Base-by-base conservation (phyloP, 768 basidiomycete genomes). In the Lentinula guzmanii region DNA sequence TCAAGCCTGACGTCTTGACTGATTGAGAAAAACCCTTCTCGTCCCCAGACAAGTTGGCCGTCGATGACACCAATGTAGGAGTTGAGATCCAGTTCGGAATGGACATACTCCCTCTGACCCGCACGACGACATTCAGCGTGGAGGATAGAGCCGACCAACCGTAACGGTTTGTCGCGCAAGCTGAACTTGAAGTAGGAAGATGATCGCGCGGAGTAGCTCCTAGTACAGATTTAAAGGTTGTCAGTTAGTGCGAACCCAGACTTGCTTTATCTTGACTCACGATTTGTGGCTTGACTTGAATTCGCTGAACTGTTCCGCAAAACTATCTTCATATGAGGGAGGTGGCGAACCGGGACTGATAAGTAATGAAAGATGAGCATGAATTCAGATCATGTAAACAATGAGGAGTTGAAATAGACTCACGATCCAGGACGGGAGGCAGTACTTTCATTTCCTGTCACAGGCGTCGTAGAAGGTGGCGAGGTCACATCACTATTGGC, bases 41-140 rank as follows among this genome's bases (percentile, higher is more conserved):
- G 46, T 16, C 58, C 58, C 58, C 58, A 59, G 7, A 50, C 46
- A 21, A 59, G 58, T 33, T 48, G 18, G n/a, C 58, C 58, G 33
- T 48, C 33, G 18, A 59, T 16, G 34, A 46, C 34, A 6, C 58
- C 58, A 28, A 59, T 59, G 58, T 59, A 34, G 8, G 9, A 8
- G 21, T 59, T 11, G 21, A 59, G 41, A 28, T 59, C 58, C 15
- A 58, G 24, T 16, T 39, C 16, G 28, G 58, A 48, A 6, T 18
- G 13, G 5, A 33, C 4, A 41, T 21, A 59, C 21, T 21, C 24
- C 16, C 4, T n/a, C 18, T 41, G 34, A 33, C 41, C 18, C 39
- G 34, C 18, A 15, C 28, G 11, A 31, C 37, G 56, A 41, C 56
- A 58, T 8, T 58, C 56, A 24, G 56, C 56, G 18, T 42, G 37